Evolutionary conservation across 2,329 filamentous ascomycete genomes (phyloP), one percentile per base, ranked within the genome.

Genomic region (Exophiala sp.): DNA sequence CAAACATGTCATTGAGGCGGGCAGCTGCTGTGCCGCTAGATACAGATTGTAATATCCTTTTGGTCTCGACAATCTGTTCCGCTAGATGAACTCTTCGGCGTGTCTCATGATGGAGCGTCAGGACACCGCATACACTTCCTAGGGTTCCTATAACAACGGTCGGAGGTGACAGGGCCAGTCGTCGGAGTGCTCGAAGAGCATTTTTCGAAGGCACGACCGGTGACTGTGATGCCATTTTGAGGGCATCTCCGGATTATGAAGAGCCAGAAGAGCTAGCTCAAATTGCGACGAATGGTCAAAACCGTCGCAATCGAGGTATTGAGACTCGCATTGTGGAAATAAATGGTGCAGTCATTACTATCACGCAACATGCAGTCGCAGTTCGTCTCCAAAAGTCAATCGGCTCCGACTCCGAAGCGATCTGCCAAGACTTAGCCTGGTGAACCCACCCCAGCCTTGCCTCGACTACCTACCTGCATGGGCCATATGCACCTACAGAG

Each of bases 61-160:
- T 76, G 48, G 71, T 74, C 58, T 75, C 70, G 55, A 75, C 63
- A 34, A 74, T 71, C 54, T 68, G 67, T 61, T 75, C 72, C 35
- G 72, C 73, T 20, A 73, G 54, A 20, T 63, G 64, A 50, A 74
- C 67, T 52, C 70, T 66, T 38, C 72, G 69, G 52, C 72, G 69
- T 11, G 70, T 65, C 58, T 76, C 71, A 62, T 74, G 74, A 16
- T 71, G 70, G 29, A 75, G 63, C 10, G 66, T 69, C 42, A 69
- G 71, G 43, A 73, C 65, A 2, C 71, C 68, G 51, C 72, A 75
- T 42, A 70, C 66, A 35, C 72, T 67, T 7, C 72, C 71, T 43
- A 66, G 52, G n/a, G 60, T 60, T 21, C 62, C 63, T 20, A 73
- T 65, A 29, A 58, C 29, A n/a, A 58, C 21, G 2, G 65, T 64